Evolutionary conservation across 2,329 filamentous ascomycete genomes (phyloP).

Genomic region (Penicillium rolfsii): DNA sequence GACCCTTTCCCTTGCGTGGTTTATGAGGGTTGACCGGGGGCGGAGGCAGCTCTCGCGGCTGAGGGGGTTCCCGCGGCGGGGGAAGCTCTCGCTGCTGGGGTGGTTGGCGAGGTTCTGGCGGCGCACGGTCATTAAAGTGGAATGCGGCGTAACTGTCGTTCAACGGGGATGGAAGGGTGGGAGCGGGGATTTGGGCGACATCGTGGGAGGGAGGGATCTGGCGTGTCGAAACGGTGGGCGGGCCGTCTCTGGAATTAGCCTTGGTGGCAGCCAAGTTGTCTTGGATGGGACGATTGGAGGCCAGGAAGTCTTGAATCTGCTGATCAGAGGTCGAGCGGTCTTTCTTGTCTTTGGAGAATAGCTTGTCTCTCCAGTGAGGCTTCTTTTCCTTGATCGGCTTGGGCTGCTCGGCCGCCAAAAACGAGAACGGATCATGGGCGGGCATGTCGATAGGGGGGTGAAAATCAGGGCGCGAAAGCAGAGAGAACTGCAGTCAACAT

Average conservation of each 20-base stretch:
- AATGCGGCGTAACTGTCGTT: conserved; percentile 27
- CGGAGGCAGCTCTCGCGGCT: neutral
- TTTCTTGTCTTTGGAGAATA: conserved; percentile 51
- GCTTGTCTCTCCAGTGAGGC: conserved; percentile 54
- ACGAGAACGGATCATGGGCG: conserved; percentile 43
- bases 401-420: conserved; percentile 37
- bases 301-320: conserved; percentile 60
- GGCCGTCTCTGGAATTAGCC: conserved; percentile 15
- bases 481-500: conserved; percentile 43
- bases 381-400: conserved; percentile 38
- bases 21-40: conserved; percentile 30
- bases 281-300: conserved; percentile 36
- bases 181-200: conserved; percentile 19
- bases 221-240: conserved; percentile 33
- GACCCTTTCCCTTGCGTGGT: conserved; percentile 63
- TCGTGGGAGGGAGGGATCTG: conserved; percentile 40
- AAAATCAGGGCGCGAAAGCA: conserved; percentile 13
- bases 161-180: conserved; percentile 2
- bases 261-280: conserved; percentile 22
- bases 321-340: conserved; percentile 44
- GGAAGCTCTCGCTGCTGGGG: neutral
- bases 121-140: conserved; percentile 19
- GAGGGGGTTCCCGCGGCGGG: neutral
- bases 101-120: neutral
- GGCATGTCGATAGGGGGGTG: conserved; percentile 33